A percentile compares a stretch with the other conserved stretches of the same genome.
These are phyloP conservation scores for Diplocarpon mali DNA, from an alignment of 2,329 filamentous ascomycete genomes.

Conservation along the genomic window DNA sequence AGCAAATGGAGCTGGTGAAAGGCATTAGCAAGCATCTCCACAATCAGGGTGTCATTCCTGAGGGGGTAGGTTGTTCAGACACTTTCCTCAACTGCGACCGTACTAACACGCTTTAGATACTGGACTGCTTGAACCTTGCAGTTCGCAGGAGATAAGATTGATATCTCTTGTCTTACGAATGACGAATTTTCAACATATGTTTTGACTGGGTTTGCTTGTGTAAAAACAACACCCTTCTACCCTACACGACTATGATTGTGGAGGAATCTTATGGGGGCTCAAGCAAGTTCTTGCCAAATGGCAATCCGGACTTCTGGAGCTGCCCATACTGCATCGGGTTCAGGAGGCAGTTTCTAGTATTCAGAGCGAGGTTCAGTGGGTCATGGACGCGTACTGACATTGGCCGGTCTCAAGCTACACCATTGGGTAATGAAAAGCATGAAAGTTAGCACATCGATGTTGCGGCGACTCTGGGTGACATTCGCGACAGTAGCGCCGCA, in stretches of 20 bases:
- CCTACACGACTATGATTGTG: background rate
- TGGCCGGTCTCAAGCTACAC: too few relatives aligned
- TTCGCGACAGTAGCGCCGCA: too few relatives aligned
- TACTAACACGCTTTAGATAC: background rate
- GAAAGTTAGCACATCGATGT: too few relatives aligned
- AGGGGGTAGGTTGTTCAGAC: slow-evolving; percentile 23
- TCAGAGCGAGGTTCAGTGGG: too few relatives aligned
- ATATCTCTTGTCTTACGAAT: background rate
- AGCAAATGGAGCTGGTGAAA: slow-evolving; percentile 75
- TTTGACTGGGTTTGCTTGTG: background rate
- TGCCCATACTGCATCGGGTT: too few relatives aligned
- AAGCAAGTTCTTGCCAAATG: background rate
- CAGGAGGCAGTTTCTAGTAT: too few relatives aligned
- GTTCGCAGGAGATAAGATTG: background rate
- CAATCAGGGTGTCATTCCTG: slow-evolving; percentile 43
- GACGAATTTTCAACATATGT: background rate
- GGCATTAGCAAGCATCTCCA: slow-evolving; percentile 51
- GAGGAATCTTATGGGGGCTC: background rate
- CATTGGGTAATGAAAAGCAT: too few relatives aligned
- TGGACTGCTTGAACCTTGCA: background rate
- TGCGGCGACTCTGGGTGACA: too few relatives aligned
- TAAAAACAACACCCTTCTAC: background rate
- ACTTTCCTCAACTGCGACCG: background rate
- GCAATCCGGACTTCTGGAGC: background rate
- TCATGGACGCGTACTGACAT: too few relatives aligned